Evolutionary conservation across 2,329 filamentous ascomycete species (phyloP), one percentile per base, ranked within the genome.

Genomic region (Trichoderma sp.): DNA sequence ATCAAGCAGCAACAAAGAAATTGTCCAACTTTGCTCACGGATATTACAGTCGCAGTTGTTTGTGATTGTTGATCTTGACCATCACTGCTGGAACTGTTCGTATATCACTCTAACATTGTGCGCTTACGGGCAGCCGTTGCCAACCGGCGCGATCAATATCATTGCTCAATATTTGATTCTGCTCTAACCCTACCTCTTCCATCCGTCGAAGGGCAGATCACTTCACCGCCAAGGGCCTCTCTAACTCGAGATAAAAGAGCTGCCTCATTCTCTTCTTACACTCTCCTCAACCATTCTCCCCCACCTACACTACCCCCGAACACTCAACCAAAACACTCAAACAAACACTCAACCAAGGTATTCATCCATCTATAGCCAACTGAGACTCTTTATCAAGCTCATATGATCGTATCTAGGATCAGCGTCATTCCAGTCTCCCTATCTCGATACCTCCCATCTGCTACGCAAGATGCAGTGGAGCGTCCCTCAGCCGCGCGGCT

Each of bases 371-470:
- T 20, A 50, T 20, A 11, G 8, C 4, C n/a, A 50, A 12, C 9
- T 2, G 1, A 50, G 43, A 17, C 2, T 12, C 43, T 50, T 50
- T 3, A 1, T 50, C n/a, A 50, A 20, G n/a, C 43, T 50, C 9
- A 50, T n/a, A 50, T 50, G 0, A 6, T 50, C n/a, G 8, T 11
- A 8, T 12, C 9, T 20, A 20, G 43, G 0, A 20, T 20, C n/a
- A 1, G 0, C 9, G 12, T 20, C 0, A 20, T 12, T 1, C n/a
- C 17, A 20, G 17, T 6, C 9, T 20, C 4, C 2, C 9, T 0
- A 12, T 50, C 43, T 50, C 9, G 9, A 20, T 2, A 11, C 4
- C 43, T 57, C 26, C 26, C 13, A 30, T 17, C 26, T 4, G 0
- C 2, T 6, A 57, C 0, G n/a, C 53, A 28, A 57, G 53, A 57